Evolutionary conservation across 176 grass and related monocot genomes (phyloP), one percentile per base, ranked within the genome.

Genomic region (Themeda triandra): DNA sequence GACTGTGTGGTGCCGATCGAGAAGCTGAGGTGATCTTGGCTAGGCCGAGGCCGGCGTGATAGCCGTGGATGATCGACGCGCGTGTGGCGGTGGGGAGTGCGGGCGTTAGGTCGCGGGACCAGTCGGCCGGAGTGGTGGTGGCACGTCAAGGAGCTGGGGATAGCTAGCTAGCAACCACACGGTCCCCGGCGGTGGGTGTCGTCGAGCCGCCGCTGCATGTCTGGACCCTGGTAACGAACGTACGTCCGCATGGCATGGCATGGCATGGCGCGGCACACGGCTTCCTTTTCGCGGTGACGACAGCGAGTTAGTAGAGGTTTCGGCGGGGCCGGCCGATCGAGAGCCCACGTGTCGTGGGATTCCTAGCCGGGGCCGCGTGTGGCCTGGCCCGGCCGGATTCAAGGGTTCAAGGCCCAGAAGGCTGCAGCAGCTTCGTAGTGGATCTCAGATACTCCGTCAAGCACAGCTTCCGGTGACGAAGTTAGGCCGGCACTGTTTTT

Each of bases 41-140:
- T 19, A 53, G 2, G 65, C 4, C 31, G 31, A 7, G 2, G 49
- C 44, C 5, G 62, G 29, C 31, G 30, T 35, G 31, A 32, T 64
- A 6, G 62, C 27, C 62, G 2, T 25, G 64, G 66, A 36, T 18
- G 66, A n/a, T n/a, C n/a, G 3, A 6, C 36, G 19, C 49, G 18
- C 8, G 53, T 8, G 53, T 58, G 53, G 66, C 60, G 2, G 2
- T 35, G 6, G n/a, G 28, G 17, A 36, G 85, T 87, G 79, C 48
- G 48, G 35, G 48, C 24, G 78, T 82, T 87, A 82, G 85, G 71
- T 87, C 37, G 5, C 25, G 17, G 10, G 72, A 33, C 45, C 28
- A 59, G 67, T 65, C 58, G 44, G 44, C 13, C 44, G 84, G 56
- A 10, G 68, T 1, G 59, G 62, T 68, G 69, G 60, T 69, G 71